phyloP scores from a whole-genome alignment of 495 filamentous ascomycete species.

The Hypoxylon lienhwacheense region DNA sequence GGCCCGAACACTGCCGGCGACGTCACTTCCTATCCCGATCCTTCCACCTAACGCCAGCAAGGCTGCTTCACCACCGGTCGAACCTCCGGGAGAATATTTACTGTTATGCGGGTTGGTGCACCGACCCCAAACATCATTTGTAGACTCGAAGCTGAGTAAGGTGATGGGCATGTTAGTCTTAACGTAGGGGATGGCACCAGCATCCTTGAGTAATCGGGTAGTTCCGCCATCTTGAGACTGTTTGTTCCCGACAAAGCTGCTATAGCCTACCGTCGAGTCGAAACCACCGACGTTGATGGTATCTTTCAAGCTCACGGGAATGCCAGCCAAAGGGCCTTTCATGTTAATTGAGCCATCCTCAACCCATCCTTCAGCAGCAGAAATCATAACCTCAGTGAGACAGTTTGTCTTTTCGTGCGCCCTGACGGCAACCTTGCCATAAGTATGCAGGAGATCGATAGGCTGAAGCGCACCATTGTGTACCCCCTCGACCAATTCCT shows the following conservation, averaged over 20 bases:
- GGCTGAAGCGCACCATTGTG: slow-evolving; percentile 66
- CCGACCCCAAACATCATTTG: slow-evolving; percentile 86
- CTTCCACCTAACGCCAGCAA: slow-evolving; percentile 83
- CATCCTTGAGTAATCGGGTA: slow-evolving; percentile 80
- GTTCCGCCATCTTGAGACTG: slow-evolving; percentile 68
- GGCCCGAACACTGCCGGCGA: slow-evolving; percentile 86
- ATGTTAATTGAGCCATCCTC: slow-evolving; percentile 64
- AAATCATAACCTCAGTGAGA: slow-evolving; percentile 84
- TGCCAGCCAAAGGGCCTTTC: slow-evolving; percentile 82
- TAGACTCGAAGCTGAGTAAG: slow-evolving; percentile 87
- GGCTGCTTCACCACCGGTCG: slow-evolving; percentile 86
- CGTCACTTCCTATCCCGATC: slow-evolving; percentile 94
- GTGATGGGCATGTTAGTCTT: slow-evolving; percentile 96
- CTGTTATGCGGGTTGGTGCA: slow-evolving; percentile 80
- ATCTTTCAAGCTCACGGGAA: slow-evolving; percentile 89
- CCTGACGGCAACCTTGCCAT: slow-evolving; percentile 82
- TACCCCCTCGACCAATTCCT: slow-evolving; percentile 75
- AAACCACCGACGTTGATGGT: slow-evolving; percentile 83
- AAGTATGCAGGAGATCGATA: slow-evolving; percentile 78
- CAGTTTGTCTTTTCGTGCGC: slow-evolving; percentile 91
- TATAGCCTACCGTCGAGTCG: slow-evolving; percentile 84
- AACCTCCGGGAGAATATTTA: slow-evolving; percentile 87
- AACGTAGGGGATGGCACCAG: slow-evolving; percentile 93
- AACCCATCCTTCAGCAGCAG: slow-evolving; percentile 78
- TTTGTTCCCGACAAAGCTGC: slow-evolving; percentile 68